Evolutionary conservation across 1,139 yeast genomes (phyloP).

Genomic region (Candida glucosophila): DNA sequence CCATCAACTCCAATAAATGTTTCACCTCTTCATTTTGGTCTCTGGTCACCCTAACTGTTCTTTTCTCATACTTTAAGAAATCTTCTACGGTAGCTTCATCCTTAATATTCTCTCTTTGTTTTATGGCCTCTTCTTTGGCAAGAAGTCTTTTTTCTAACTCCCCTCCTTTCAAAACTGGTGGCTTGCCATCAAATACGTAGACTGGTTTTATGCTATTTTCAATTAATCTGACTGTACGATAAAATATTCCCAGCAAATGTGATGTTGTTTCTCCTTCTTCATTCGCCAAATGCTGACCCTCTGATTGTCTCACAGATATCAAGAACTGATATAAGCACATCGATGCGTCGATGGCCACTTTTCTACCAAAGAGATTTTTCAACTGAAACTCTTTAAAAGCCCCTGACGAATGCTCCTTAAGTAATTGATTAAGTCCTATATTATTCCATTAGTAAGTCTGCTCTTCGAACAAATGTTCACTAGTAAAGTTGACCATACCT

Average conservation of each 20-base stretch:
- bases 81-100: constrained; percentile 80
- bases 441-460: constrained; percentile 10
- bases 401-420: constrained; percentile 81
- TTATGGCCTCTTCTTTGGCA: constrained; percentile 76
- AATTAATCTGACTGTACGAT: constrained; percentile 80
- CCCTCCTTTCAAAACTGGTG: constrained; percentile 86
- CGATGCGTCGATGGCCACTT: constrained; percentile 85
- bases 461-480: neutral
- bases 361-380: constrained; percentile 82
- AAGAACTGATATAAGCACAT: constrained; percentile 93
- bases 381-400: constrained; percentile 75
- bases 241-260: constrained; percentile 92
- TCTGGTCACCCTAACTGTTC: constrained; percentile 79
- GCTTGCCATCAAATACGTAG: constrained; percentile 94
- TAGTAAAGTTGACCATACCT: constrained; percentile 25
- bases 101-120: constrained; percentile 60
- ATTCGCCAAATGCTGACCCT: constrained; percentile 86
- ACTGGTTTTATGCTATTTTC: constrained; percentile 93
- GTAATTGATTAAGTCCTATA: constrained; percentile 63
- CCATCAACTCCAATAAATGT: constrained; percentile 73
- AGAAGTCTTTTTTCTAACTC: constrained; percentile 82
- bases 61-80: constrained; percentile 65
- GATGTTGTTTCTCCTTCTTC: constrained; percentile 93
- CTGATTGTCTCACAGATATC: constrained; percentile 93
- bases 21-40: constrained; percentile 95